A percentile compares a stretch with the other conserved stretches of the same genome.
These are phyloP conservation scores for Pogostemon cablin DNA, from an alignment of 257 asterid species.

Conservation along the genomic window DNA sequence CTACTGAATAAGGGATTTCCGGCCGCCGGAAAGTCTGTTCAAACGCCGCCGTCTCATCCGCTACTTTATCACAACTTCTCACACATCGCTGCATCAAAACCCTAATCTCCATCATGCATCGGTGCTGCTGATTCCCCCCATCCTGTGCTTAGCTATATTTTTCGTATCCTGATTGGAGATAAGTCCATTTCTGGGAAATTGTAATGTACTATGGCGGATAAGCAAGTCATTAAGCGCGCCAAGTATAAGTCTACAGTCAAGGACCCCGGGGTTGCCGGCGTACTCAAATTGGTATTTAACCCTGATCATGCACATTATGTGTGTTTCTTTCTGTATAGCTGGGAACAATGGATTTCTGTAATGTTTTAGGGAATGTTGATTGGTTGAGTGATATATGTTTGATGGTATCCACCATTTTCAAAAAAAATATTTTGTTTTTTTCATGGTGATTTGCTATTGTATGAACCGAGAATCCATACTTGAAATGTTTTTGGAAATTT, in stretches of 20 bases:
- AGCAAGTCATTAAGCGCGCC: slow-evolving; percentile 72
- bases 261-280: slow-evolving; percentile 80
- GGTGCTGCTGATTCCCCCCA: background rate
- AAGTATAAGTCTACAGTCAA: slow-evolving; percentile 69
- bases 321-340: slow-evolving; percentile 24
- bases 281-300: slow-evolving; percentile 66
- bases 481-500: slow-evolving; percentile 4
- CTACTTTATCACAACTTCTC: background rate
- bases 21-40: background rate
- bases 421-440: background rate
- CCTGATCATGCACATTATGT: slow-evolving; percentile 17
- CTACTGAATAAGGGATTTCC: background rate
- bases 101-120: slow-evolving; percentile 36
- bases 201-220: slow-evolving; percentile 57
- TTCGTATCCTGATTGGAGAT: slow-evolving; percentile 8
- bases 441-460: background rate
- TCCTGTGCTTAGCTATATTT: slow-evolving; percentile 20
- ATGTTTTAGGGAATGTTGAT: slow-evolving; percentile 19
- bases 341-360: slow-evolving; percentile 15
- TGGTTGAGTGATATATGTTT: slow-evolving; percentile 14
- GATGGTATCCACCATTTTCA: slow-evolving; percentile 12
- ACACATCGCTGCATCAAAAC: slow-evolving; percentile 22
- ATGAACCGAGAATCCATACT: background rate
- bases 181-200: background rate
- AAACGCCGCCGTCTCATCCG: background rate